Evolutionary conservation across 2,329 filamentous ascomycete species (phyloP).

Genomic region (Eurotiales sp.): DNA sequence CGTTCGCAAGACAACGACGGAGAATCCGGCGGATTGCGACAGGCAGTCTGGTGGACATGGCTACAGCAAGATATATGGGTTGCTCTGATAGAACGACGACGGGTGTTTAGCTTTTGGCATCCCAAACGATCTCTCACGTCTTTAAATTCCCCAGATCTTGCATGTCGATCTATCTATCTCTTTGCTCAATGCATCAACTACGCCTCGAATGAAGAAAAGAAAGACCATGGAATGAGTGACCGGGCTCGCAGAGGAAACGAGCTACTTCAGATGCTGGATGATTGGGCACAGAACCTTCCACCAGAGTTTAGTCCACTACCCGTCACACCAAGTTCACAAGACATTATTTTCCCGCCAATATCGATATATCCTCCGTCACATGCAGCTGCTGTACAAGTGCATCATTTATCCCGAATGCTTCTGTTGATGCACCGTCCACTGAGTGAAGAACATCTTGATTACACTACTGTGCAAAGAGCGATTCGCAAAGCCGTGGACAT

Average conservation of each 20-base stretch:
- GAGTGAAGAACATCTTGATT: conserved; percentile 48
- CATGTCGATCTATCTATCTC: conserved; percentile 52
- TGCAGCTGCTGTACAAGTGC: conserved; percentile 50
- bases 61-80: conserved; percentile 64
- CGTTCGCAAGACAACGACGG: conserved; percentile 60
- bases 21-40: conserved; percentile 53
- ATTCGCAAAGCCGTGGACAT: conserved; percentile 19
- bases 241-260: conserved; percentile 47
- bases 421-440: conserved; percentile 53
- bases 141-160: conserved; percentile 53
- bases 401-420: conserved; percentile 52
- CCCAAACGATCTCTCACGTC: conserved; percentile 48
- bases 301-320: conserved; percentile 42
- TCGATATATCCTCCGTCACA: conserved; percentile 51
- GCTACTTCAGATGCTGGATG: conserved; percentile 47
- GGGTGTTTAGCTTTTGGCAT: conserved; percentile 57
- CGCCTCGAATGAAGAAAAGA: conserved; percentile 50
- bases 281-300: conserved; percentile 47
- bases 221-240: conserved; percentile 38
- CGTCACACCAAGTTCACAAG: conserved; percentile 22
- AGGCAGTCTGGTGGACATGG: conserved; percentile 65
- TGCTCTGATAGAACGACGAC: conserved; percentile 56
- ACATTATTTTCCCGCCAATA: conserved; percentile 42
- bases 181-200: conserved; percentile 58
- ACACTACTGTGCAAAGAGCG: conserved; percentile 24